Conservation (phyloP, 1,139 yeast genomes). For the Debaryomyces robertsiae region DNA sequence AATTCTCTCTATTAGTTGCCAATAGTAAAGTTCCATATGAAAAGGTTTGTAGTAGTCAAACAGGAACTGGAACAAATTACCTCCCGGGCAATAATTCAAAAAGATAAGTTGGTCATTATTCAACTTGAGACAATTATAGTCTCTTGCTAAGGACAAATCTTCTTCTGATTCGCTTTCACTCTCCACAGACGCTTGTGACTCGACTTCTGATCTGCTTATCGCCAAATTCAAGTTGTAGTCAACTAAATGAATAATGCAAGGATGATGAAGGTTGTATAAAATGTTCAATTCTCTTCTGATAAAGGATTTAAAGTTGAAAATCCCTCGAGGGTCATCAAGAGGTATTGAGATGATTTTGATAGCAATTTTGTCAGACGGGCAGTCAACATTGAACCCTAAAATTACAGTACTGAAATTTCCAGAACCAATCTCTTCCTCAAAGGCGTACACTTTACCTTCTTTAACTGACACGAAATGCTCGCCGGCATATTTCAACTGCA, state of each 20-base stretch:
- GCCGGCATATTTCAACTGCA: conserved; percentile 3
- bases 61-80: conserved; percentile 74
- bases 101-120: conserved; percentile 54
- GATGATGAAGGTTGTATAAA: conserved; percentile 50
- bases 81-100: conserved; percentile 79
- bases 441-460: conserved; percentile 20
- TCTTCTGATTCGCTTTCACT: conserved; percentile 21
- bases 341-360: conserved; percentile 46
- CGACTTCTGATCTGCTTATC: conserved; percentile 27
- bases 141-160: conserved; percentile 11
- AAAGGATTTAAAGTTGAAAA: conserved; percentile 60
- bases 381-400: conserved; percentile 35
- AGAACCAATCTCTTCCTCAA: conserved; percentile 45
- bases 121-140: conserved; percentile 28
- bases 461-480: conserved; percentile 14
- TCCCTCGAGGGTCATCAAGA: conserved; percentile 26
- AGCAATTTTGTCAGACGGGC: conserved; percentile 31
- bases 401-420: conserved; percentile 66
- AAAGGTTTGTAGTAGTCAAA: conserved; percentile 29
- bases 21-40: conserved; percentile 30
- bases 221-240: conserved; percentile 34
- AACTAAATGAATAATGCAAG: conserved; percentile 37
- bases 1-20: conserved; percentile 57
- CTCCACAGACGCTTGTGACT: conserved; percentile 16
- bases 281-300: conserved; percentile 75